Evolutionary conservation across 495 filamentous ascomycete genomes (phyloP).

Genomic region (Stereocaulon alpinum): DNA sequence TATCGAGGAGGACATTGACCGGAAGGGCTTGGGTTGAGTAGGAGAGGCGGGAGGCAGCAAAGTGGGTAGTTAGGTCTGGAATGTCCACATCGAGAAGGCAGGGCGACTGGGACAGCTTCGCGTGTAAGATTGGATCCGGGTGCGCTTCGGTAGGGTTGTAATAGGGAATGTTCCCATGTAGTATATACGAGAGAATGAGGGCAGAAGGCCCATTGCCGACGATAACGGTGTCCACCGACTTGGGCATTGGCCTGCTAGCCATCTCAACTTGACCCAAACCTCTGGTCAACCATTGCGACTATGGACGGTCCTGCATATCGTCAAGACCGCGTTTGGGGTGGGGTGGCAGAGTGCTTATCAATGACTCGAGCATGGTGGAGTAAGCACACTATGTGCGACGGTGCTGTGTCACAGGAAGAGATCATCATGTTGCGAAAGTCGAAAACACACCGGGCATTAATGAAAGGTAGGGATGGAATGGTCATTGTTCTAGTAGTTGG

Average conservation of each 20-base stretch:
- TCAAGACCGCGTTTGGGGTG: neutral
- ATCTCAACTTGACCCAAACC: neutral
- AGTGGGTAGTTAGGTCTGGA: constrained; percentile 46
- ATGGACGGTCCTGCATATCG: neutral
- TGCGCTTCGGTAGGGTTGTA: constrained; percentile 46
- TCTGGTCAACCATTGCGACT: neutral
- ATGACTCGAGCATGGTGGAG: too few species aligned
- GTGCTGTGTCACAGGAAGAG: too few species aligned
- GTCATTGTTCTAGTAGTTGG: too few species aligned
- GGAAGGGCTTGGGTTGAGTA: constrained; percentile 59
- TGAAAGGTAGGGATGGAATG: too few species aligned
- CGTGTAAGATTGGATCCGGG: constrained; percentile 50
- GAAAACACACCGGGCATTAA: too few species aligned
- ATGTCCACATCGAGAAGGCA: constrained; percentile 39
- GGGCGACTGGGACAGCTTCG: constrained; percentile 37
- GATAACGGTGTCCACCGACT: constrained; percentile 29
- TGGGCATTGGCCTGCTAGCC: constrained; percentile 1
- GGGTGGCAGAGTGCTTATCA: too few species aligned
- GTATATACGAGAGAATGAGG: constrained; percentile 56
- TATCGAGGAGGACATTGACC: constrained; percentile 54
- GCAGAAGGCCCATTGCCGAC: constrained; percentile 56
- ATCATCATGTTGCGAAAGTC: too few species aligned
- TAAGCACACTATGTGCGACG: too few species aligned
- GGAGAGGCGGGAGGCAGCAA: constrained; percentile 48
- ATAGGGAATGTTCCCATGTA: constrained; percentile 54